phyloP scores from a whole-genome alignment of 1,139 yeast genomes.

The Taphrina wiesneri region DNA sequence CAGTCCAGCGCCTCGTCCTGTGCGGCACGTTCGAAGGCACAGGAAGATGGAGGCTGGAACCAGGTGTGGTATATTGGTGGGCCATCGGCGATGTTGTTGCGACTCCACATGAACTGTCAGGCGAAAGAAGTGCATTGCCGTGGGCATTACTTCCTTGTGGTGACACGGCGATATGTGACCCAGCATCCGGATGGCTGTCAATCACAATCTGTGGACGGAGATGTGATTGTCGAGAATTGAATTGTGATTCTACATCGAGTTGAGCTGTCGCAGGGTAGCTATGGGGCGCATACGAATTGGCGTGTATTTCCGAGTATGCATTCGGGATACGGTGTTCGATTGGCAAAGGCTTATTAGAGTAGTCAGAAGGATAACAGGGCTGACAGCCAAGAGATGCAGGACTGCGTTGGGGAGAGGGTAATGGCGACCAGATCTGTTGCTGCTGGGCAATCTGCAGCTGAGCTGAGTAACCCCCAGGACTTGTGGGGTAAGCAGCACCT shows the following conservation, averaged over 20 bases:
- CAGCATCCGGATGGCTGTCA: background rate
- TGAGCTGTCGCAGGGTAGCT: background rate
- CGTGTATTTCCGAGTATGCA: background rate
- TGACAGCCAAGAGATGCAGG: background rate
- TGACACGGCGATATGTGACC: background rate
- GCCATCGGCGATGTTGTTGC: background rate
- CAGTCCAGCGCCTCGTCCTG: background rate
- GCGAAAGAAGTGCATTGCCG: background rate
- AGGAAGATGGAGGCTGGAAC: background rate
- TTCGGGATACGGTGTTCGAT: background rate
- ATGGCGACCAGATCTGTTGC: background rate
- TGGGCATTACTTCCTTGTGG: background rate
- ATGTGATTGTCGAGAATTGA: background rate
- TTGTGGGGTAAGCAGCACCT: background rate
- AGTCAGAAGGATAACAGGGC: background rate
- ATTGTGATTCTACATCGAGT: background rate
- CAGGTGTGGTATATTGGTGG: background rate
- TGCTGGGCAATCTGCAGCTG: background rate
- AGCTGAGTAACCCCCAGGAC: background rate
- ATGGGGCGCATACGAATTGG: background rate
- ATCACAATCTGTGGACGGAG: background rate
- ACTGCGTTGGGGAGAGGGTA: conserved; percentile 1
- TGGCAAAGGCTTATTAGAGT: background rate
- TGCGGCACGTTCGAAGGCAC: background rate
- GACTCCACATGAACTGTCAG: background rate